phyloP scores from a whole-genome alignment of 768 basidiomycete genomes.

The Tylopilus vinaceipallidus region DNA sequence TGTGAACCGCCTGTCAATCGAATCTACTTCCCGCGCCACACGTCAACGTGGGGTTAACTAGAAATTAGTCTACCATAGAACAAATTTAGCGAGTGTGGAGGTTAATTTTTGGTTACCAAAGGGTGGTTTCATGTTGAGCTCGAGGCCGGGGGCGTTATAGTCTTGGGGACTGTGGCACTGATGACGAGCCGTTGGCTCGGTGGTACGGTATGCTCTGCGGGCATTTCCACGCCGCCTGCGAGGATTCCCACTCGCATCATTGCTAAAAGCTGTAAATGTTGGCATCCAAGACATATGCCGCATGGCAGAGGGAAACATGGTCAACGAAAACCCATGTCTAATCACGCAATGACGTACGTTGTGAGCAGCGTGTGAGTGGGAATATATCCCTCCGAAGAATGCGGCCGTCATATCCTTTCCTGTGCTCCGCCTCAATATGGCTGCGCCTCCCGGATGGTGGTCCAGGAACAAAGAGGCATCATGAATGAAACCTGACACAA shows the following conservation, averaged over 20 bases:
- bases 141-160: not conserved
- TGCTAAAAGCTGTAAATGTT: constrained; percentile 49
- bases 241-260: constrained; percentile 77
- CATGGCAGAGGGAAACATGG: not conserved
- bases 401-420: constrained; percentile 85
- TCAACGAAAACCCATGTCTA: constrained; percentile 4
- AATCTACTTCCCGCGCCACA: not conserved
- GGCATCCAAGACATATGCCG: not conserved
- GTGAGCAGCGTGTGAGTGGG: constrained; percentile 81
- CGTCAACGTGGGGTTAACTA: not conserved
- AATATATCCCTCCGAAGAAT: constrained; percentile 84
- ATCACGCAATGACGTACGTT: constrained; percentile 46
- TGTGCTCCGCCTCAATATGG: constrained; percentile 52
- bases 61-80: constrained; percentile 9
- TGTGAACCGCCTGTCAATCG: not conserved
- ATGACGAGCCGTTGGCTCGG: constrained; percentile 42
- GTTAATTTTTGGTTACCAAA: not conserved
- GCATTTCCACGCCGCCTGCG: constrained; percentile 59
- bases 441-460: constrained; percentile 76
- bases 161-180: constrained; percentile 12
- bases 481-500: constrained; percentile 86
- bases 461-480: constrained; percentile 73
- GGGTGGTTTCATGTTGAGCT: not conserved
- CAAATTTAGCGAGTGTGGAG: constrained; percentile 8
- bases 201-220: constrained; percentile 42